Base-by-base conservation (phyloP, 108 stramenopile species). In the Skeletonema menzelii region DNA sequence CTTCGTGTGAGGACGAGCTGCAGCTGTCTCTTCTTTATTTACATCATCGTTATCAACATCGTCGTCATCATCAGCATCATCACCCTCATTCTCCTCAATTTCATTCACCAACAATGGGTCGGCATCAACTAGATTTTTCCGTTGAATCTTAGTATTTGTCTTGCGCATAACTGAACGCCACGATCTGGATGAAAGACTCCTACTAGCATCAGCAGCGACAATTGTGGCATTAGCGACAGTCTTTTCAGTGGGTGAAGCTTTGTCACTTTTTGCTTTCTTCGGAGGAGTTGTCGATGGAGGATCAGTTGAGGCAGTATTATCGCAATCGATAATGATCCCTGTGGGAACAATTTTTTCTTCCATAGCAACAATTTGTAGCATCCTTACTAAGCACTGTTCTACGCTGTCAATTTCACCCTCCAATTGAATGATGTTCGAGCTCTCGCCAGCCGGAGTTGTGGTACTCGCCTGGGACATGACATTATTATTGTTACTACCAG, bases 401-500 rank as follows among this genome's bases (percentile, higher is more conserved):
- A 78, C 59, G 13, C 74, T 63, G 38, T 79, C 77, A 14, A 78
- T 58, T 24, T 69, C 63, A 22, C 82, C 82, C 56, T 82, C 82
- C 27, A 82, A 61, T 40, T 82, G 82, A 57, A 82, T 68, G 64
- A 82, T 38, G 34, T 82, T 74, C 1, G 78, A 32, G 11, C 55
- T 63, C n/a, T 28, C 38, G 5, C 55, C 31, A 30, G 30, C 30
- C 30, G 30, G 3, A 30, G 30, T 30, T 31, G 38, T 12, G 14
- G 26, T 5, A 37, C 37, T 74, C 12, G 7, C 13, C 47, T 64
- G 49, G 1, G 34, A 6, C 10, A n/a, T 31, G 24, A 24, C 26
- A 17, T 20, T 35, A 17, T 20, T 67, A 37, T 68, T 59, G 42
- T 37, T 46, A 20, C 27, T 26, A 42, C 46, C 46, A 31, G 31